phyloP scores from a whole-genome alignment of 2,329 filamentous ascomycete genomes.

The Fusarium sp. region DNA sequence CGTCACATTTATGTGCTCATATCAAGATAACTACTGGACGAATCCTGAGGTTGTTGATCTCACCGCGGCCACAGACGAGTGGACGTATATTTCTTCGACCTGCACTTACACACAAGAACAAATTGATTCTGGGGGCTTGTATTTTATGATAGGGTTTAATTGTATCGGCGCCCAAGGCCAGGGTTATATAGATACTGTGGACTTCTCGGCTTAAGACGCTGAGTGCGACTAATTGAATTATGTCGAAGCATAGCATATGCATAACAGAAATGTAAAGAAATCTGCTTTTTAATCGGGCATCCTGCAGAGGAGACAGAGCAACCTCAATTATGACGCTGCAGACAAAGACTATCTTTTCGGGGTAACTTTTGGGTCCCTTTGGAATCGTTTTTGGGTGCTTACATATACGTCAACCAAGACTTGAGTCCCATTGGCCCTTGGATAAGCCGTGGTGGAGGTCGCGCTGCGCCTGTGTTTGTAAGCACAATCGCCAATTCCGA shows the following conservation, averaged over 20 bases:
- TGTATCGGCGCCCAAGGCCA: background rate
- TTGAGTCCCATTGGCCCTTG: too few relatives aligned
- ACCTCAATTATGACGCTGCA: too few relatives aligned
- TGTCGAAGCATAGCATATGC: too few relatives aligned
- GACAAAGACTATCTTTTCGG: too few relatives aligned
- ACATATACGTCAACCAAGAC: background rate
- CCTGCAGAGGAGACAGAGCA: too few relatives aligned
- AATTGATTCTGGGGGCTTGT: background rate
- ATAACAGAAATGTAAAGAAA: too few relatives aligned
- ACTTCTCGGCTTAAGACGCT: background rate
- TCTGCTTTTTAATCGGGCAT: too few relatives aligned
- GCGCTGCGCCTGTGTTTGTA: background rate
- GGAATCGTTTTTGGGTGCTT: background rate
- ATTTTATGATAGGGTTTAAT: background rate
- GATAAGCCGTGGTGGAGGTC: background rate
- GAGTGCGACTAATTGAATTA: too few relatives aligned
- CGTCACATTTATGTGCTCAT: rapidly evolving
- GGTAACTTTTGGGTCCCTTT: background rate
- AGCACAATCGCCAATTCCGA: rapidly evolving
- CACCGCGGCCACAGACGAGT: rapidly evolving
- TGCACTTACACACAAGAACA: background rate
- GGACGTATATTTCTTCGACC: background rate
- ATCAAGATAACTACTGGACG: background rate
- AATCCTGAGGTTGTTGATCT: rapidly evolving
- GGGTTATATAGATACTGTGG: background rate